A percentile compares a stretch with the other conserved stretches of the same genome.
Conservation (phyloP, 768 basidiomycete species). For the Xerocomellus intermedius region DNA sequence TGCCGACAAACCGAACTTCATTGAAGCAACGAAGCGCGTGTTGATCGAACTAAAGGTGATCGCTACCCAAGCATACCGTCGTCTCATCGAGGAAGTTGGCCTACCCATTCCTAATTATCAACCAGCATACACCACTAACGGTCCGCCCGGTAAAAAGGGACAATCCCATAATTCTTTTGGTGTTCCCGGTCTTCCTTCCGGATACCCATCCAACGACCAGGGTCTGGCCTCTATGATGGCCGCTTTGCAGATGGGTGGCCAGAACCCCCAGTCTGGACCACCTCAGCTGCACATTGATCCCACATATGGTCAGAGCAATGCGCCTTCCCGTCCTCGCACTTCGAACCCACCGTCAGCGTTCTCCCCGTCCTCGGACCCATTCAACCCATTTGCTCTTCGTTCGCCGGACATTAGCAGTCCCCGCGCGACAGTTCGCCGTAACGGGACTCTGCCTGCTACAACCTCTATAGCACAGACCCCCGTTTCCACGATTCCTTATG, state of each 20-base stretch:
- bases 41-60: constrained; percentile 90
- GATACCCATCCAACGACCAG: constrained; percentile 81
- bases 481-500: constrained; percentile 46
- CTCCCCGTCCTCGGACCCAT: constrained; percentile 53
- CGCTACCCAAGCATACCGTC: constrained; percentile 91
- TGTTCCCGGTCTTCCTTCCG: constrained; percentile 73
- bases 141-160: constrained; percentile 59
- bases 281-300: constrained; percentile 73
- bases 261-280: constrained; percentile 78
- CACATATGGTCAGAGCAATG: constrained; percentile 45
- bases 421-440: constrained; percentile 46
- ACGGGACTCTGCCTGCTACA: constrained; percentile 32
- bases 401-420: constrained; percentile 53
- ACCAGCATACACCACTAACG: constrained; percentile 66
- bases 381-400: constrained; percentile 56
- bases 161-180: constrained; percentile 54
- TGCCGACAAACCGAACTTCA: constrained; percentile 60
- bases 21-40: constrained; percentile 88
- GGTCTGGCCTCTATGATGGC: constrained; percentile 92
- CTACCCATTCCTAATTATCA: constrained; percentile 87
- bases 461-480: constrained; percentile 32
- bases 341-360: constrained; percentile 45
- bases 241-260: constrained; percentile 85
- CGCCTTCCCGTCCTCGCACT: constrained; percentile 45
- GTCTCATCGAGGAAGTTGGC: constrained; percentile 93